These are phyloP conservation scores for Aphanomyces astaci DNA, from an alignment of 352 stramenopile species.

Conservation along the genomic window DNA sequence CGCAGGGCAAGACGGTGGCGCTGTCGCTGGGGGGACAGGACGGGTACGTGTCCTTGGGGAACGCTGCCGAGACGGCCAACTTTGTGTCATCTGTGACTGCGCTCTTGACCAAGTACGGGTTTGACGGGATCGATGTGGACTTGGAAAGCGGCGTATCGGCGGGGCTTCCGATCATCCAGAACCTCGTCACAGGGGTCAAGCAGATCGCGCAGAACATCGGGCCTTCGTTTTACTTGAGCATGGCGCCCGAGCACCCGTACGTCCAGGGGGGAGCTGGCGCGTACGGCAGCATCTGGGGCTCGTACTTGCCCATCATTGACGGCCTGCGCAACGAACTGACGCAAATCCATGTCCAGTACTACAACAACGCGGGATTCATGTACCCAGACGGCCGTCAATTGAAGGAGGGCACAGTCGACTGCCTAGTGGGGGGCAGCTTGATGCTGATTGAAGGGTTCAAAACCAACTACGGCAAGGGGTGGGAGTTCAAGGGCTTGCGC, in stretches of 20 bases:
- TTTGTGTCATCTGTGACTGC: not conserved
- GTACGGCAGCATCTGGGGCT: constrained; percentile 13
- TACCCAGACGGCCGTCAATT: constrained; percentile 16
- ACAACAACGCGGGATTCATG: constrained; percentile 17
- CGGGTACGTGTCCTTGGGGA: not conserved
- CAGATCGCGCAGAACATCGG: constrained; percentile 10
- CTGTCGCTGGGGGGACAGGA: constrained; percentile 15
- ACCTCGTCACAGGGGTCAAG: constrained; percentile 17
- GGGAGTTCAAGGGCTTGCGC: not conserved
- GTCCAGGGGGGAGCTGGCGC: constrained; percentile 9
- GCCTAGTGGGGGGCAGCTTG: constrained; percentile 13
- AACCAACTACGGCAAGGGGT: constrained; percentile 14
- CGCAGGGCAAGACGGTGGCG: constrained; percentile 2
- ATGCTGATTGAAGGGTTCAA: constrained; percentile 20
- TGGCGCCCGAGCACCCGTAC: constrained; percentile 22
- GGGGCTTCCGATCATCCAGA: constrained; percentile 9
- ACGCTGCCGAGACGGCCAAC: constrained; percentile 1
- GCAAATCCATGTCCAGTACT: constrained; percentile 22
- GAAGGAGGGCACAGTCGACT: constrained; percentile 18
- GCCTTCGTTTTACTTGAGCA: constrained; percentile 19
- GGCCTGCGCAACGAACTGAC: constrained; percentile 19
- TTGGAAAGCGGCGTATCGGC: not conserved
- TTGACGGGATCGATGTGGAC: constrained; percentile 23
- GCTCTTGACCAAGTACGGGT: constrained; percentile 14
- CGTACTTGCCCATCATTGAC: constrained; percentile 20